Conservation (phyloP, 495 filamentous ascomycete species). For the Penicillium pulvis region DNA sequence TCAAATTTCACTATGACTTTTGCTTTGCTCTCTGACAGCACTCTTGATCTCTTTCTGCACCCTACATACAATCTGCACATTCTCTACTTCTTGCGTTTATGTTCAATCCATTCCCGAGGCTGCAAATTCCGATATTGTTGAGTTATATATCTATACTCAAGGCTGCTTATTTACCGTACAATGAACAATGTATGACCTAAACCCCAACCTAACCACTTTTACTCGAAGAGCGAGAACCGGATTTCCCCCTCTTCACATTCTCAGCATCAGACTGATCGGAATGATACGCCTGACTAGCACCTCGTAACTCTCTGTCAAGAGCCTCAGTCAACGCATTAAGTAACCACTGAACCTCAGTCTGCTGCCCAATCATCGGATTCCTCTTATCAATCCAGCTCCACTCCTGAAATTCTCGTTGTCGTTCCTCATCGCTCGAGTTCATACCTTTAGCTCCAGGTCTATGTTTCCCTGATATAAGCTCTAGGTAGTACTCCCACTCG, state of each 20-base stretch:
- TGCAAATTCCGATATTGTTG: background rate
- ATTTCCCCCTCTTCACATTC: background rate
- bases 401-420: slow-evolving; percentile 13
- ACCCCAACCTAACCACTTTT: background rate
- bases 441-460: slow-evolving; percentile 39
- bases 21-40: too few relatives aligned
- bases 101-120: too few relatives aligned
- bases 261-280: background rate
- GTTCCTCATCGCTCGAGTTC: slow-evolving; percentile 17
- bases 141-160: background rate
- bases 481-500: slow-evolving; percentile 82
- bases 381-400: slow-evolving; percentile 81
- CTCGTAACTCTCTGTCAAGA: slow-evolving; percentile 55
- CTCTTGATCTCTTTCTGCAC: too few relatives aligned
- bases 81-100: too few relatives aligned
- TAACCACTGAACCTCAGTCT: slow-evolving; percentile 80
- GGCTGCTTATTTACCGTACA: background rate
- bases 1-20: too few relatives aligned
- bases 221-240: background rate
- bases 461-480: slow-evolving; percentile 68
- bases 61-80: too few relatives aligned
- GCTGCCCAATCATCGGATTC: slow-evolving; percentile 72
- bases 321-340: slow-evolving; percentile 61
- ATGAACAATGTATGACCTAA: background rate
- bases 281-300: slow-evolving; percentile 26